Evolutionary conservation across 2,329 filamentous ascomycete species (phyloP).

Genomic region (Alternaria arbusti): DNA sequence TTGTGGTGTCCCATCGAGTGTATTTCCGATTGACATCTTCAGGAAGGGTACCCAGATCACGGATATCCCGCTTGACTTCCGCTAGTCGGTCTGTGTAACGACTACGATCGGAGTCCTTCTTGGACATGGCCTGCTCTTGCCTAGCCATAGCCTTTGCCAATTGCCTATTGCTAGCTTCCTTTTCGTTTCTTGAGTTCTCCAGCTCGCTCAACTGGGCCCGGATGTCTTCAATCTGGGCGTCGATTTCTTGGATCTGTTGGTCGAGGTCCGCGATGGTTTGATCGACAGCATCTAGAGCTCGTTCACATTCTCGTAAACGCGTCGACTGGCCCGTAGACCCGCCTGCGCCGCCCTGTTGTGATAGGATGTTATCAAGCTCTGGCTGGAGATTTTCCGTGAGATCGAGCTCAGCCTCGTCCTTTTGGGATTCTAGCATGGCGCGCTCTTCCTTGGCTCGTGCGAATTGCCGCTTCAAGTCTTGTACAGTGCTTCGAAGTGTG

Average conservation of each 20-base stretch:
- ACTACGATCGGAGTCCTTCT: conserved; percentile 87
- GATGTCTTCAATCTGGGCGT: conserved; percentile 70
- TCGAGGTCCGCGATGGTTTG: conserved; percentile 72
- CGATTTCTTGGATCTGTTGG: conserved; percentile 74
- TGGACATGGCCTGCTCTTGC: conserved; percentile 89
- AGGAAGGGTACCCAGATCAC: conserved; percentile 88
- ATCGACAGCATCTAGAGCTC: conserved; percentile 79
- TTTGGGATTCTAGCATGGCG: conserved; percentile 78
- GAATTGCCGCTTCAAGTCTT: conserved; percentile 77
- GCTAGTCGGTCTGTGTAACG: conserved; percentile 76
- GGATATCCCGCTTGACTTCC: conserved; percentile 86
- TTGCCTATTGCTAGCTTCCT: conserved; percentile 75
- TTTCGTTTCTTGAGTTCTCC: conserved; percentile 65
- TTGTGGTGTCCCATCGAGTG: conserved; percentile 78
- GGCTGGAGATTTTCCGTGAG: conserved; percentile 87
- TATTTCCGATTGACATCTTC: conserved; percentile 95
- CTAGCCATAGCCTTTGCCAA: conserved; percentile 80
- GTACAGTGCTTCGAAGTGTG: conserved; percentile 69
- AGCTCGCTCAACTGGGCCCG: conserved; percentile 63
- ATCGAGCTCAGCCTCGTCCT: conserved; percentile 84
- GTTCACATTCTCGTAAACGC: conserved; percentile 77
- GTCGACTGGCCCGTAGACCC: conserved; percentile 61
- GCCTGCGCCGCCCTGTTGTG: conserved; percentile 52
- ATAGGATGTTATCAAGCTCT: conserved; percentile 78
- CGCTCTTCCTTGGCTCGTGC: conserved; percentile 75